phyloP scores from a whole-genome alignment of 2,329 filamentous ascomycete species.

The Colletotrichum sublineola region DNA sequence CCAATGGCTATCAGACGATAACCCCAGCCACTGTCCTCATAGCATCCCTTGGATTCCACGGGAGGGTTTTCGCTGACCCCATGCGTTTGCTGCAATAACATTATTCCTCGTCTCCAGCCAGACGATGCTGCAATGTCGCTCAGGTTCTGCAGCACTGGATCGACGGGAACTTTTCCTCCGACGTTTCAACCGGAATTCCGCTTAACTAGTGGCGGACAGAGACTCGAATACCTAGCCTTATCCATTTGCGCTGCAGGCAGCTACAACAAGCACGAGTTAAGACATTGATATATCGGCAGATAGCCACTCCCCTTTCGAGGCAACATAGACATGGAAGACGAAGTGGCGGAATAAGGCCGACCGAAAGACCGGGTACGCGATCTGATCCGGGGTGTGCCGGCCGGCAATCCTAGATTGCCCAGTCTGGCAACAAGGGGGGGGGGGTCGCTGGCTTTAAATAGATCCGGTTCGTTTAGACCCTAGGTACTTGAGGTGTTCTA shows the following conservation, averaged over 20 bases:
- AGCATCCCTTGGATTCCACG: neutral
- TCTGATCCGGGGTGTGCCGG: neutral
- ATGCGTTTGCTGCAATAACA: neutral
- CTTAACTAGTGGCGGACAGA: conserved; percentile 6
- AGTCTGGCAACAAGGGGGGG: conserved; percentile 10
- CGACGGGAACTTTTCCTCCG: neutral
- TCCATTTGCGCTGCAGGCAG: neutral
- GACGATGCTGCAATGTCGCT: too few relatives aligned
- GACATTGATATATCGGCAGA: neutral
- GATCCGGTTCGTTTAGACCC: conserved; percentile 6
- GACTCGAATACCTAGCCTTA: neutral
- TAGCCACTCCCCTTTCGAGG: too few relatives aligned
- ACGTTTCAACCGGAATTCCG: conserved; percentile 32
- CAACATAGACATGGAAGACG: neutral
- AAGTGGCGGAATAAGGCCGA: neutral
- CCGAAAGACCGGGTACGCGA: neutral
- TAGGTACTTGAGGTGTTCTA: neutral
- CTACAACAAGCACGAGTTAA: neutral
- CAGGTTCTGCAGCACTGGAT: neutral
- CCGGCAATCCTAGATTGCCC: neutral
- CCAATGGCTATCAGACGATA: neutral
- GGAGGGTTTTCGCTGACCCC: neutral
- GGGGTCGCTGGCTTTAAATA: conserved; percentile 24
- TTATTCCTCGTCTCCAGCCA: neutral
- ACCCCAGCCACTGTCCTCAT: neutral